Evolutionary conservation across 805 yeast genomes (phyloP).

Genomic region (Hanseniaspora singularis): DNA sequence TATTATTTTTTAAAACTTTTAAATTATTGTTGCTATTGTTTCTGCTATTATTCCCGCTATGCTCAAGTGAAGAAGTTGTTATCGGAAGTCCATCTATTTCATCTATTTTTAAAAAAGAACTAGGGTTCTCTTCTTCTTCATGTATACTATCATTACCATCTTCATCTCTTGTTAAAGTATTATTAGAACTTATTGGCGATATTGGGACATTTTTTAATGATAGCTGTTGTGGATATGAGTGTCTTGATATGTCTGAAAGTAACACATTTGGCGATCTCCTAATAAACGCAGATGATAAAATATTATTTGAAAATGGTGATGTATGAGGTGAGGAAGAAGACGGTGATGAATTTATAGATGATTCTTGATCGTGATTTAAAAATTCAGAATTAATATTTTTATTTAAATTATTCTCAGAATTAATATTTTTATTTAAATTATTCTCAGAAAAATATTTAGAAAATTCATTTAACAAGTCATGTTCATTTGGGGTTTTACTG

Average conservation of each 20-base stretch:
- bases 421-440: not conserved
- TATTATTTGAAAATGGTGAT: not conserved
- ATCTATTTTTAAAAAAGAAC: constrained; percentile 29
- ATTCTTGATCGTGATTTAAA: too few species aligned
- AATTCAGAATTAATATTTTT: too few species aligned
- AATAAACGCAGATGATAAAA: too few species aligned
- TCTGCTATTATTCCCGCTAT: not conserved
- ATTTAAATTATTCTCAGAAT: not conserved
- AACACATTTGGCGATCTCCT: too few species aligned
- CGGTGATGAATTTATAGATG: constrained; percentile 1
- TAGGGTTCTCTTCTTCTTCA: constrained; percentile 18
- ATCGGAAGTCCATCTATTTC: constrained; percentile 28
- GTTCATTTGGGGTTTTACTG: constrained; percentile 5
- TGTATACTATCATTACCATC: constrained; percentile 17
- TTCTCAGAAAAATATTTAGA: not conserved
- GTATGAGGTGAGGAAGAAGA: not conserved
- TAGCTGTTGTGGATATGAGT: too few species aligned
- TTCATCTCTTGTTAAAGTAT: constrained; percentile 16
- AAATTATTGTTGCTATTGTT: not conserved
- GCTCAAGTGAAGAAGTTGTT: not conserved
- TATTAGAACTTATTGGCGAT: not conserved
- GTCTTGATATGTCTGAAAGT: too few species aligned
- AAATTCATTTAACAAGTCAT: not conserved
- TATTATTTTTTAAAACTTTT: not conserved
- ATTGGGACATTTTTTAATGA: too few species aligned